Evolutionary conservation across 2,329 filamentous ascomycete genomes (phyloP).

Genomic region (Calonectria henricotiae): DNA sequence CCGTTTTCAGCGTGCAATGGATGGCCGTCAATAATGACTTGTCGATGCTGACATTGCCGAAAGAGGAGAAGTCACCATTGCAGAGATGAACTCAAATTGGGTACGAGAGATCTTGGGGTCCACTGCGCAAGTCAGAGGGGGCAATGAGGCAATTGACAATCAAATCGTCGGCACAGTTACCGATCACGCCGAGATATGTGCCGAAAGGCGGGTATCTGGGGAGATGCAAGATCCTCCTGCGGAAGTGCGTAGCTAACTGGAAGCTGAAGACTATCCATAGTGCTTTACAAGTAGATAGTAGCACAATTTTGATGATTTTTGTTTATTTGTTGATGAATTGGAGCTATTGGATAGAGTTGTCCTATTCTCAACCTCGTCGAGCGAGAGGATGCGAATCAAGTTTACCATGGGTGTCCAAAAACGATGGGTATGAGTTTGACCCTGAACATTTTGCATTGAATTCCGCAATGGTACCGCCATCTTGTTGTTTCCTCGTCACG

Average conservation of each 20-base stretch:
- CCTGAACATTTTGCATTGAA: slow-evolving; percentile 14
- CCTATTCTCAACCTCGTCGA: neutral
- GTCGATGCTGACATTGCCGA: slow-evolving; percentile 5
- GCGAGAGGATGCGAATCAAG: neutral
- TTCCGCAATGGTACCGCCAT: slow-evolving; percentile 14
- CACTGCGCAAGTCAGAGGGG: slow-evolving; percentile 8
- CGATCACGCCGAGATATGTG: slow-evolving; percentile 25
- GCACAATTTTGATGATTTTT: neutral
- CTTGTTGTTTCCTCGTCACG: slow-evolving; percentile 7
- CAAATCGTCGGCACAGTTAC: slow-evolving; percentile 16
- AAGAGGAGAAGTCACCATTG: slow-evolving; percentile 12
- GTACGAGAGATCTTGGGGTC: slow-evolving; percentile 27
- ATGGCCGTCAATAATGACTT: slow-evolving; percentile 23
- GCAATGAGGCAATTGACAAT: slow-evolving; percentile 29
- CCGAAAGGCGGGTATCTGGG: slow-evolving; percentile 23
- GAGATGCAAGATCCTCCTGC: slow-evolving; percentile 6
- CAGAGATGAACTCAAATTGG: slow-evolving; percentile 24
- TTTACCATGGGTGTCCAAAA: neutral
- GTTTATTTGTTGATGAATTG: neutral
- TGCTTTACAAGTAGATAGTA: neutral
- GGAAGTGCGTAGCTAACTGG: slow-evolving; percentile 1
- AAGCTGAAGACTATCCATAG: neutral
- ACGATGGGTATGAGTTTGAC: neutral
- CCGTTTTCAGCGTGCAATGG: slow-evolving; percentile 29
- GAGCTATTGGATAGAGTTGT: neutral